These are phyloP conservation scores for Pugionium dolabratum DNA, from an alignment of 345 rosid genomes.

Conservation along the genomic window DNA sequence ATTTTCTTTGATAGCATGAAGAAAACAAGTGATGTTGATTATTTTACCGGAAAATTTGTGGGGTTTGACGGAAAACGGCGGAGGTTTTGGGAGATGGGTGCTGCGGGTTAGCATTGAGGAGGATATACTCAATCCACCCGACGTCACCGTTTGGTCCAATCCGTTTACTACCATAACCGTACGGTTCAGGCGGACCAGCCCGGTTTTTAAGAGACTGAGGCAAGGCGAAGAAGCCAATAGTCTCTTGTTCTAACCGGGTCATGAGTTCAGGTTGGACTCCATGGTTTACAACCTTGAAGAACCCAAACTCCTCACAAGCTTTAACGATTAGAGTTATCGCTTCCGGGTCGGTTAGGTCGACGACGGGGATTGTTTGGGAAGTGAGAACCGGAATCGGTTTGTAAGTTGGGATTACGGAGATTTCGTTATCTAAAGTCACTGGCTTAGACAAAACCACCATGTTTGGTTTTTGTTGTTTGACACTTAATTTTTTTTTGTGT, in stretches of 20 bases:
- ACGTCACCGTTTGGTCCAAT: conserved; percentile 84
- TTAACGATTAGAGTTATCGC: conserved; percentile 54
- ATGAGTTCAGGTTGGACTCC: conserved; percentile 58
- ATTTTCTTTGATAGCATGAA: not conserved
- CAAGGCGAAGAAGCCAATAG: conserved; percentile 57
- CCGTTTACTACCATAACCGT: conserved; percentile 77
- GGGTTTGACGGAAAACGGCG: conserved; percentile 49
- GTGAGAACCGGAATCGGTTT: conserved; percentile 43
- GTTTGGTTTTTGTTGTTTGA: conserved; percentile 6
- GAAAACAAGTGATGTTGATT: too few species aligned
- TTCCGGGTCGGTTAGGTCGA: conserved; percentile 61
- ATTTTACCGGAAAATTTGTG: conserved; percentile 57
- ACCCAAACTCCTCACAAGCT: conserved; percentile 77
- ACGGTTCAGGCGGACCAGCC: conserved; percentile 82
- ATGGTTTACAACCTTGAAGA: conserved; percentile 79
- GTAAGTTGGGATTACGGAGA: conserved; percentile 61
- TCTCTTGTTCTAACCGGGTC: conserved; percentile 57
- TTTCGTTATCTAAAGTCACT: conserved; percentile 50
- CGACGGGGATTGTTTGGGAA: conserved; percentile 52
- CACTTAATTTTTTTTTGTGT: not conserved
- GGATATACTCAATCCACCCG: conserved; percentile 85
- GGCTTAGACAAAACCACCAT: conserved; percentile 78
- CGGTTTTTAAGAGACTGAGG: conserved; percentile 69
- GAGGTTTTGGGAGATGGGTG: conserved; percentile 43
- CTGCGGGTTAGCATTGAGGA: conserved; percentile 57